These are phyloP conservation scores for Nemophila menziesii DNA, from an alignment of 257 asterid genomes.

Conservation along the genomic window DNA sequence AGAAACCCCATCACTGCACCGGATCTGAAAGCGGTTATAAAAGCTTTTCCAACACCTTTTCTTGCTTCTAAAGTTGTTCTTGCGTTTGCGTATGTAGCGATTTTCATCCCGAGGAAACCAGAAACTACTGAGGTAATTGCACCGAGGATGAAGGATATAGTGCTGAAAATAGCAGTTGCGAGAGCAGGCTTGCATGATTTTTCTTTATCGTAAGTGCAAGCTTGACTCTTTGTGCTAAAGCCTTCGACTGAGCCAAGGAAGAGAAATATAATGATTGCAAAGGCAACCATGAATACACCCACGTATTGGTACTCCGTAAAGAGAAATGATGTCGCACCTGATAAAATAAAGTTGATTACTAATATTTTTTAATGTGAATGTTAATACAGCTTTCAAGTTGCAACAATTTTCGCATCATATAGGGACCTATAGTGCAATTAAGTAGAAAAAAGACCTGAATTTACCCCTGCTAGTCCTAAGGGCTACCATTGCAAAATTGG, in stretches of 20 bases:
- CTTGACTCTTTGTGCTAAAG: slow-evolving; percentile 45
- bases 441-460: no score
- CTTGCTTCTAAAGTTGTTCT: slow-evolving; percentile 93
- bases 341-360: slow-evolving; percentile 6
- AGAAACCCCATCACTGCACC: slow-evolving; percentile 98
- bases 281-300: slow-evolving; percentile 77
- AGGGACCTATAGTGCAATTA: no score
- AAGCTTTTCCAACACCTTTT: slow-evolving; percentile 60
- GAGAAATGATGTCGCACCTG: slow-evolving; percentile 88
- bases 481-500: no score
- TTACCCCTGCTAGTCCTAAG: no score
- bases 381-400: neutral
- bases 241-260: slow-evolving; percentile 88
- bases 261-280: slow-evolving; percentile 77
- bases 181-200: slow-evolving; percentile 34
- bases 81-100: slow-evolving; percentile 90
- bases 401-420: slow-evolving; percentile 1
- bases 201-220: slow-evolving; percentile 24
- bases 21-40: slow-evolving; percentile 30
- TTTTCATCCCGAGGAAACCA: slow-evolving; percentile 94
- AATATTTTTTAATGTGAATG: neutral
- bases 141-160: slow-evolving; percentile 78
- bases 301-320: slow-evolving; percentile 72
- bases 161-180: slow-evolving; percentile 81
- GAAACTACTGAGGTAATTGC: slow-evolving; percentile 75